Evolutionary conservation across 306 rosid species (phyloP), one percentile per base, ranked within the genome.

Genomic region (Gastrolobium bilobum): DNA sequence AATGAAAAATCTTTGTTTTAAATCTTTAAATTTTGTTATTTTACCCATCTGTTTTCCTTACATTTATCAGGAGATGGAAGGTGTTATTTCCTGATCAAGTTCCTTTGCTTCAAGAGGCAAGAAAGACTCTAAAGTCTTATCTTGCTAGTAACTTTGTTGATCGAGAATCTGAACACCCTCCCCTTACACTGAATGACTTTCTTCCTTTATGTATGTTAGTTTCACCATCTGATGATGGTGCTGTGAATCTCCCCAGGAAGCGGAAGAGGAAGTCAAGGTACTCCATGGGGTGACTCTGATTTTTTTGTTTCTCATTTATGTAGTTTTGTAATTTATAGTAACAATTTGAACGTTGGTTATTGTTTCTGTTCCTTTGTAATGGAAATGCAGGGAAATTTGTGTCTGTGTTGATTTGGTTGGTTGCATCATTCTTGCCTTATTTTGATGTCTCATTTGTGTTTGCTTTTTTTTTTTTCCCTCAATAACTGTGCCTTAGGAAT

Each of bases 131-230:
- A 68, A 93, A 82, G 74, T 84, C 90, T 5, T 88, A 91, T 52
- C 79, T 90, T 57, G 76, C 84, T 54, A 34, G 89, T 82, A 92
- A 74, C 81, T 95, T 92, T 44, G 99, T 95, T 42, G 99, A 95
- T 79, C 79, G 97, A 75, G 97, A 92, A 81, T 77, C 88, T 4
- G 99, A 95, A 57, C 98, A 97, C 63, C 94, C 99, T 20, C 78
- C 91, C 77, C 88, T 92, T 85, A 62, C 89, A 66, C 84, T 88
- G 20, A 79, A 71, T 39, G 96, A 91, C 78, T 95, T 92, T 76
- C 84, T 68, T 79, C 98, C 93, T 10, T 51, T 79, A 56, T 82
- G 78, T 26, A 73, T 71, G 34, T 50, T 84, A 56, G 74, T 56
- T 68, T 26, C 84, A 31, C 73, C 76, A 48, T 46, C 83, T 57